These are phyloP conservation scores for Begonia fuchsioides DNA, from an alignment of 306 rosid genomes.

Conservation along the genomic window DNA sequence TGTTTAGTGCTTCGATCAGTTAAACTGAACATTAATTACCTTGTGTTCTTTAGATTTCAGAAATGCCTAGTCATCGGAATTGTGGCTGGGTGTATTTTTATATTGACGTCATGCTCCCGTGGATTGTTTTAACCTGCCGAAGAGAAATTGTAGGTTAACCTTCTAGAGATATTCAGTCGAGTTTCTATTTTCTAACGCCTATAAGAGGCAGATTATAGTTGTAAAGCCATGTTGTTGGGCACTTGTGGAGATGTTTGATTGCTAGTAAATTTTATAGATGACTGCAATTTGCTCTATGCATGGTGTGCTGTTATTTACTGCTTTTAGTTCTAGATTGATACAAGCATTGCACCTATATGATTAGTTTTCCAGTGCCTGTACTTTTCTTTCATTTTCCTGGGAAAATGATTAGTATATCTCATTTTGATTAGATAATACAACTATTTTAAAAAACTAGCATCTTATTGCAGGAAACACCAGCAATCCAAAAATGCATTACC, in stretches of 20 bases:
- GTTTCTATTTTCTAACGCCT: constrained; percentile 48
- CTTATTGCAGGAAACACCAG: no score
- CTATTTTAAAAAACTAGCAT: no score
- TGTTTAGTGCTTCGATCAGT: constrained; percentile 23
- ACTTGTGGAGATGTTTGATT: constrained; percentile 1
- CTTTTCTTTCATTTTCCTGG: no score
- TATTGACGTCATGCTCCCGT: constrained; percentile 13
- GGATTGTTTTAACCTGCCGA: constrained; percentile 38
- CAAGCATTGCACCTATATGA: background rate
- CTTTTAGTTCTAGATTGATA: no score
- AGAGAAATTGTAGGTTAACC: constrained; percentile 39
- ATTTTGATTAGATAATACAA: no score
- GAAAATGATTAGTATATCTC: no score
- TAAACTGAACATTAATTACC: constrained; percentile 6
- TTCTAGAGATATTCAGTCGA: constrained; percentile 23
- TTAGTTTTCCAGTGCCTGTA: background rate
- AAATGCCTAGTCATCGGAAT: constrained; percentile 11
- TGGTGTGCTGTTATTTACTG: no score
- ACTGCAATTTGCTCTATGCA: constrained; percentile 18
- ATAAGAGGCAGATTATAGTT: constrained; percentile 27
- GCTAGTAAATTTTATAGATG: constrained; percentile 1
- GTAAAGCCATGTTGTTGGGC: constrained; percentile 23
- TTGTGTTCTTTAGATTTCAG: constrained; percentile 15
- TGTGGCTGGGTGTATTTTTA: constrained; percentile 31
- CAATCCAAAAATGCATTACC: no score